Evolutionary conservation across 805 yeast species (phyloP).

Genomic region (Kockiozyma suomiensis): DNA sequence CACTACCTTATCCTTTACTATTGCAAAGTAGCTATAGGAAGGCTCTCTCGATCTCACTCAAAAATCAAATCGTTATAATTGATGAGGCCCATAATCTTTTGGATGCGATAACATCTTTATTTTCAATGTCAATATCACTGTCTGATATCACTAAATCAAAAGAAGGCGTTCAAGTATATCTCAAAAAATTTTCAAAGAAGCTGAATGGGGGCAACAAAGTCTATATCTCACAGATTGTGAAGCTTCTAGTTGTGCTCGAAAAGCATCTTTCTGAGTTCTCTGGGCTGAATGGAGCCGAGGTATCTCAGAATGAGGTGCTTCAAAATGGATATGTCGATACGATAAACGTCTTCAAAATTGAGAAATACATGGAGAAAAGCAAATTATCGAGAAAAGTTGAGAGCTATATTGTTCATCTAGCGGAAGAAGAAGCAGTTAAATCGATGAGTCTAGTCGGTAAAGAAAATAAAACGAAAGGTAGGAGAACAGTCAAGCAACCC

Average conservation of each 20-base stretch:
- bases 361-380: constrained; percentile 61
- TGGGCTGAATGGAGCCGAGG: constrained; percentile 52
- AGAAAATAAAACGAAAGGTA: constrained; percentile 1
- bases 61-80: constrained; percentile 69
- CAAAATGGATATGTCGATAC: constrained; percentile 65
- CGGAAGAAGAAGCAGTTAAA: not conserved
- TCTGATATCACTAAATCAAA: constrained; percentile 52
- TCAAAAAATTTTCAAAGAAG: constrained; percentile 60
- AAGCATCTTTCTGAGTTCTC: constrained; percentile 27
- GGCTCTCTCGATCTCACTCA: constrained; percentile 59
- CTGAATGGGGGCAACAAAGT: constrained; percentile 73
- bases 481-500: not conserved
- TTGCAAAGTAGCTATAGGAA: constrained; percentile 63
- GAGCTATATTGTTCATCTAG: constrained; percentile 47
- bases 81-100: constrained; percentile 92
- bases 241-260: constrained; percentile 56
- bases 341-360: constrained; percentile 68
- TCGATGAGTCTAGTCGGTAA: constrained; percentile 2
- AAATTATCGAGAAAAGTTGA: constrained; percentile 86
- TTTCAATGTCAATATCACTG: constrained; percentile 61
- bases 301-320: constrained; percentile 58
- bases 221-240: constrained; percentile 63
- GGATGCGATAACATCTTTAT: constrained; percentile 71
- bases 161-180: constrained; percentile 56
- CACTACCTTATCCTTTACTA: constrained; percentile 83